Percentiles rank a stretch among this genome's conserved stretches.
These are phyloP conservation scores for Mimosa pudica DNA, from an alignment of 306 rosid genomes.

Conservation along the genomic window DNA sequence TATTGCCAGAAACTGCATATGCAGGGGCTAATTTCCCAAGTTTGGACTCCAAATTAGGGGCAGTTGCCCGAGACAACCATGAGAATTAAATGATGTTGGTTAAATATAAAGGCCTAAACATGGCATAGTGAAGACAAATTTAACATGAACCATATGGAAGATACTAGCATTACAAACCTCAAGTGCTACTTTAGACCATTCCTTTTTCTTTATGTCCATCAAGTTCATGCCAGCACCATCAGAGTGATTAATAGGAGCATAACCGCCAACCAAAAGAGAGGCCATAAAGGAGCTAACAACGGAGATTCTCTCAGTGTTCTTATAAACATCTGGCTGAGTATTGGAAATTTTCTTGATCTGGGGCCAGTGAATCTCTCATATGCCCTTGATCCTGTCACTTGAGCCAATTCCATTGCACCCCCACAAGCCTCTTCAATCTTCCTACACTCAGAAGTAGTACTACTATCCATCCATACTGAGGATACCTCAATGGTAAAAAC, in stretches of 20 bases:
- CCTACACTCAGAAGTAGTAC: slow-evolving; percentile 83
- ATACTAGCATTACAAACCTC: slow-evolving; percentile 55
- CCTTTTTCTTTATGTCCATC: slow-evolving; percentile 74
- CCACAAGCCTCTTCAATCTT: slow-evolving; percentile 83
- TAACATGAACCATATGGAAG: slow-evolving; percentile 8
- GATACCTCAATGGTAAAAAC: slow-evolving; percentile 76
- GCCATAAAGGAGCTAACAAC: slow-evolving; percentile 96
- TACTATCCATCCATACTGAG: slow-evolving; percentile 94
- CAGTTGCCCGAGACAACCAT: slow-evolving; percentile 69
- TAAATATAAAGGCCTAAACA: slow-evolving; percentile 7
- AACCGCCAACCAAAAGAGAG: slow-evolving; percentile 67
- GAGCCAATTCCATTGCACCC: slow-evolving; percentile 78
- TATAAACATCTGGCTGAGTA: slow-evolving; percentile 60
- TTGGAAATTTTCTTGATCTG: slow-evolving; percentile 83
- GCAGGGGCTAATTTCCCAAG: slow-evolving; percentile 89
- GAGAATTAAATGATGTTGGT: slow-evolving; percentile 23
- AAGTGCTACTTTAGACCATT: slow-evolving; percentile 71
- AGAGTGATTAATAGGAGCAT: slow-evolving; percentile 86
- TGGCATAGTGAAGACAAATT: slow-evolving; percentile 2
- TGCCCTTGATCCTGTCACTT: slow-evolving; percentile 83
- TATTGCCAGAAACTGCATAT: slow-evolving; percentile 74
- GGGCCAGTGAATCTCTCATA: slow-evolving; percentile 85
- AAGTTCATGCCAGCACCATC: slow-evolving; percentile 97
- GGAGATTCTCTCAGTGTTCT: slow-evolving; percentile 84
- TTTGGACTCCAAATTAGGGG: slow-evolving; percentile 79